phyloP scores from a whole-genome alignment of 2,329 filamentous ascomycete genomes.

The Ramularia collo-cygni region DNA sequence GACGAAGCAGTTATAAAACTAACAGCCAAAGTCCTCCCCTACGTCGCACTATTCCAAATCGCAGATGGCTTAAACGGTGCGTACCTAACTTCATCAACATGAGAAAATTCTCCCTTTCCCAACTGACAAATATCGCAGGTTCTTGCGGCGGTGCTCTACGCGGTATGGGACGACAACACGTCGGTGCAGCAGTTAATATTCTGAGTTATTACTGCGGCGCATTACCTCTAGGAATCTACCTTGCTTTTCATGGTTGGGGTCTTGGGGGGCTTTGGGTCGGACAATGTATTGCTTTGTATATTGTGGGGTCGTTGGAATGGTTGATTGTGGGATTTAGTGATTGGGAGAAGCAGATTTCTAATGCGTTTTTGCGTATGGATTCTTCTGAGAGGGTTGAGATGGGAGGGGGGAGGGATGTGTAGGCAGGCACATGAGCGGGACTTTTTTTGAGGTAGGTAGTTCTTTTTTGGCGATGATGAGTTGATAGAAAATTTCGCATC shows the following conservation, averaged over 20 bases:
- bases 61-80: conserved; percentile 71
- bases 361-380: conserved; percentile 66
- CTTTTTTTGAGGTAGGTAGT: too few species aligned
- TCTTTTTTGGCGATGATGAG: too few species aligned
- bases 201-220: conserved; percentile 79
- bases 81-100: too few species aligned
- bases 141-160: conserved; percentile 73
- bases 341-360: conserved; percentile 67
- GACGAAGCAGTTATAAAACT: conserved; percentile 64
- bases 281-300: conserved; percentile 58
- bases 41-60: conserved; percentile 83
- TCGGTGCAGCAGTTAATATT: conserved; percentile 75
- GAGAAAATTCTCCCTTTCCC: too few species aligned
- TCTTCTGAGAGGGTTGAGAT: conserved; percentile 37
- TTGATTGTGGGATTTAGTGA: conserved; percentile 67
- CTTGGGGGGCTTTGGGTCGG: conserved; percentile 72
- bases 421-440: too few species aligned
- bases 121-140: too few species aligned
- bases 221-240: conserved; percentile 71
- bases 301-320: conserved; percentile 76
- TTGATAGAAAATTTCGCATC: neutral
- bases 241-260: conserved; percentile 83
- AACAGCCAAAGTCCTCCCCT: conserved; percentile 73
- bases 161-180: conserved; percentile 80
- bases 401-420: conserved; percentile 9